A percentile compares a stretch with the other conserved stretches of the same genome.
Conservation (phyloP, 1,284 basidiomycete genomes). For the Pisolithus thermaeus region DNA sequence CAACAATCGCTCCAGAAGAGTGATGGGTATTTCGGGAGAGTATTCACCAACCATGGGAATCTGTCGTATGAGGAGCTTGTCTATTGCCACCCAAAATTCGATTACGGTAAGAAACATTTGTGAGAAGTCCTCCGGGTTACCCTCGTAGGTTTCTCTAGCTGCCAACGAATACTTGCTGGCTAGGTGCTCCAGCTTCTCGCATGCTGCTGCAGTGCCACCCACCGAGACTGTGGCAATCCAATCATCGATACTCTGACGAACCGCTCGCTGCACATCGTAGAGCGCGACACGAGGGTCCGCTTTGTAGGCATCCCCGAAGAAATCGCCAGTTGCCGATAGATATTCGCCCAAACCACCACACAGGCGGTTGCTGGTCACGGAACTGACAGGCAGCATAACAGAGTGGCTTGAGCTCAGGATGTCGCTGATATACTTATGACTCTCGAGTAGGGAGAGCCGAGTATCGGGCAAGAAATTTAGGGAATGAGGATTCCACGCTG, state of each 20-base stretch:
- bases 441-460: too few relatives aligned
- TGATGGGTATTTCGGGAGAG: slow-evolving; percentile 37
- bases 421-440: too few relatives aligned
- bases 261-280: slow-evolving; percentile 31
- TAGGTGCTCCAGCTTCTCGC: slow-evolving; percentile 18
- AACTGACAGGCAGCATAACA: too few relatives aligned
- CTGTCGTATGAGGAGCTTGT: slow-evolving; percentile 29
- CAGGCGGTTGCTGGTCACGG: too few relatives aligned
- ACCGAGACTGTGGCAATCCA: slow-evolving; percentile 23
- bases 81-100: slow-evolving; percentile 41
- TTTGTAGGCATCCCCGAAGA: too few relatives aligned
- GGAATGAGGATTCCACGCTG: too few relatives aligned
- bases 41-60: slow-evolving; percentile 36
- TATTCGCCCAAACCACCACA: too few relatives aligned
- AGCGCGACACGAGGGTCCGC: slow-evolving; percentile 15
- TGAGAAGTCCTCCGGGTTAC: slow-evolving; percentile 39
- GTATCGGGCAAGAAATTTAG: too few relatives aligned
- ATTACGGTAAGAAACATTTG: slow-evolving; percentile 38
- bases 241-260: slow-evolving; percentile 24
- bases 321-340: too few relatives aligned
- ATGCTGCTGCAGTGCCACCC: slow-evolving; percentile 9
- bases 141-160: slow-evolving; percentile 25
- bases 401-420: too few relatives aligned
- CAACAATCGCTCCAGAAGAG: slow-evolving; percentile 34
- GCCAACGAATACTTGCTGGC: slow-evolving; percentile 22